Evolutionary conservation across 495 filamentous ascomycete species (phyloP), one percentile per base, ranked within the genome.

Genomic region (Podospora pseudopauciseta): DNA sequence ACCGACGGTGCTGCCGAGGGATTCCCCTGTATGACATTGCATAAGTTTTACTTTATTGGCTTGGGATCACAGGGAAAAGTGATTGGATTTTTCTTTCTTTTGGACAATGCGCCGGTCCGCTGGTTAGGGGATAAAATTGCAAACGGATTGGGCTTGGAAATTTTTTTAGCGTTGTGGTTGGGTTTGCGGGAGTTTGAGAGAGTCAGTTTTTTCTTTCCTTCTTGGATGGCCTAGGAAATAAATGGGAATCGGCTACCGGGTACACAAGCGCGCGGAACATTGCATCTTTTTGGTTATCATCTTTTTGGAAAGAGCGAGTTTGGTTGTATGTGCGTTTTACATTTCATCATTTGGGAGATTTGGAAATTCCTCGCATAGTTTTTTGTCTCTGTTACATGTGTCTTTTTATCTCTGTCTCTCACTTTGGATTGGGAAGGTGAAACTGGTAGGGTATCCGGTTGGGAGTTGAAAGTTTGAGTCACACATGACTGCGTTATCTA

Each of bases 1-100:
- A 34, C 19, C 61, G 9, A 63, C 13, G 18, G 11, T 49, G 9
- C 18, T 49, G n/a, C 61, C 61, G 30, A 39, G 4, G 19, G 61
- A 63, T 49, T 63, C 61, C 19, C 30, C 61, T 19, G 61, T 63
- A 63, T 63, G 32, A 63, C 30, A 49, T n/a, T 20, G 15, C 39
- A 49, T 1, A 49, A 16, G 20, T 23, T 13, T 9, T 49, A 49
- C 15, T 49, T 49, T 11, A 49, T 49, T 49, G 39, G 39, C 7
- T 49, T 49, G 30, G 5, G 39, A 49, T 13, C 39, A 49, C 39
- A 6, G 39, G 39, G 30, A 23, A 23, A 23, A 49, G 39, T 13
- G 39, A 13, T 49, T 16, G 15, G 15, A 0, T 6, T 6, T 49
- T 49, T 49, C 13, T 16, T 49, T 49, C 15, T 49, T 49, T 49